Evolutionary conservation across 108 stramenopile genomes (phyloP), one percentile per base, ranked within the genome.

Genomic region (Mayamaea pseudoterrestris): DNA sequence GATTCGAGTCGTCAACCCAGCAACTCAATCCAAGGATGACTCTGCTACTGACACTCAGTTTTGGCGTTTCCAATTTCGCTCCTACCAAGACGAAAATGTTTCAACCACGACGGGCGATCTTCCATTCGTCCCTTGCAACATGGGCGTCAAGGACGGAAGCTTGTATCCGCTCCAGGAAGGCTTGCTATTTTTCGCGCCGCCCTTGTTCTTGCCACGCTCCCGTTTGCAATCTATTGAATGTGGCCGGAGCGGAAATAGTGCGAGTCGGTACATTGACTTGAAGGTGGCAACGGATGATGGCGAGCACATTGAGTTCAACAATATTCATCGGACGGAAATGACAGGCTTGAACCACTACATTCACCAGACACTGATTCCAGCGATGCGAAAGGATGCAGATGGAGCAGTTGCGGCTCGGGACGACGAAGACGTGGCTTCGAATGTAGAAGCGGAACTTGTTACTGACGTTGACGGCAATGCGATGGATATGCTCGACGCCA

Each of bases 151-250:
- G 36, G 80, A 90, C 63, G 87, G 87, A 2, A 67, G 63, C 7
- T 41, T 90, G 25, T 90, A 55, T 55, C 87, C 87, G 1, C 39
- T 90, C 30, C 47, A 50, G 6, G 77, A 84, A 43, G 87, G 87
- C 18, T 57, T 90, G 7, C 44, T 84, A n/a, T 90, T 84, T 53
- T 81, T 71, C 75, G 78, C 75, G 66, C 83, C 87, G 1, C 83
- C 87, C 1, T 9, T 64, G n/a, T 90, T 82, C 36, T 29, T 84
- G 5, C 82, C 65, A 41, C 58, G 80, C 26, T 59, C 60, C 2
- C 47, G 50, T 14, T 40, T 90, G 34, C 50, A 57, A 0, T 65
- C 73, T 16, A 81, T 90, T 44, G 74, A 72, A 6, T 81, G 76
- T 56, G 87, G 87, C 8, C 71, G 87, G 21, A 81, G 86, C 18